Evolutionary conservation across 345 rosid species (phyloP).

Genomic region (Salix brachista): DNA sequence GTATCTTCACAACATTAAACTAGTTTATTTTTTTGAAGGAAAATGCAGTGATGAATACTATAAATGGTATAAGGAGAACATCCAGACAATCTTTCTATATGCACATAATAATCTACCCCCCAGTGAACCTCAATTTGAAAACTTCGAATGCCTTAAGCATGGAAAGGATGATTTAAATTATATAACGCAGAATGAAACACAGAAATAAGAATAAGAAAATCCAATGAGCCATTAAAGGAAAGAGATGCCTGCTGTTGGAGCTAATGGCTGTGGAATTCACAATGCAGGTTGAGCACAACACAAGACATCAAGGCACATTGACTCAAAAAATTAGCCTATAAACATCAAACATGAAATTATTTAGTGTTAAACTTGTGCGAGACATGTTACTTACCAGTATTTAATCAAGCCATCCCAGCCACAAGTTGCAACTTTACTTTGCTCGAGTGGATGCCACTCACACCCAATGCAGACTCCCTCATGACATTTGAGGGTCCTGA

Average conservation of each 20-base stretch:
- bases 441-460: constrained; percentile 97
- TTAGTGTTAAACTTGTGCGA: background rate
- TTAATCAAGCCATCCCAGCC: constrained; percentile 99
- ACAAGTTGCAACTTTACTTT: constrained; percentile 97
- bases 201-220: background rate
- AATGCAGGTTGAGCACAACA: background rate
- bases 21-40: background rate
- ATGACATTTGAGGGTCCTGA: constrained; percentile 86
- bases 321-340: background rate
- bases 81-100: background rate
- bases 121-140: background rate
- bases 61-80: background rate
- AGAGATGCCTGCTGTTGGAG: background rate
- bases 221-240: background rate
- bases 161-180: background rate
- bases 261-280: background rate
- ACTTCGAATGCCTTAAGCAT: background rate
- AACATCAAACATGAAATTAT: background rate
- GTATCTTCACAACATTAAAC: background rate
- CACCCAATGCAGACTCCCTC: constrained; percentile 87
- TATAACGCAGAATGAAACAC: background rate
- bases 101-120: background rate
- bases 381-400: constrained; percentile 67
- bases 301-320: background rate
- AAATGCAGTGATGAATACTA: background rate